These are phyloP conservation scores for Pyrenophora graminea DNA, from an alignment of 2,329 filamentous ascomycete species.

Conservation along the genomic window DNA sequence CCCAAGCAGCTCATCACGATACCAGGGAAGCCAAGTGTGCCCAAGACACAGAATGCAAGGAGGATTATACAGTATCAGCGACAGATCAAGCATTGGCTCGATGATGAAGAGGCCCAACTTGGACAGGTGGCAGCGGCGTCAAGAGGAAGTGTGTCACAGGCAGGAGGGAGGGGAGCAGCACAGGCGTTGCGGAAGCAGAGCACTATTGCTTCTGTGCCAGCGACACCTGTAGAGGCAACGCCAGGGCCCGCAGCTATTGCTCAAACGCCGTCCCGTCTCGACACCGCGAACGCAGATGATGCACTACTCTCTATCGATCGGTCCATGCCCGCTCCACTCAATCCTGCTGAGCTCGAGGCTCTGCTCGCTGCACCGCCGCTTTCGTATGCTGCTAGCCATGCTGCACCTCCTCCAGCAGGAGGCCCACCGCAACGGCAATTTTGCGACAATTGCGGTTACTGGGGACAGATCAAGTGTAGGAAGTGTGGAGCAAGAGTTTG, in stretches of 20 bases:
- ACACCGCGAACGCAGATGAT: constrained; percentile 47
- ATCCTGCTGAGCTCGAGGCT: constrained; percentile 65
- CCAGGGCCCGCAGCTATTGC: constrained; percentile 20
- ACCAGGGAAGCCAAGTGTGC: constrained; percentile 36
- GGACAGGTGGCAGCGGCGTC: constrained; percentile 50
- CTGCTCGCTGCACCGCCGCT: constrained; percentile 68
- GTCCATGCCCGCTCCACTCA: constrained; percentile 61
- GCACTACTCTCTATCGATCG: constrained; percentile 60
- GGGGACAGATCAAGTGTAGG: constrained; percentile 75
- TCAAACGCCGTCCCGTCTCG: constrained; percentile 14
- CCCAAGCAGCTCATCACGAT: constrained; percentile 51
- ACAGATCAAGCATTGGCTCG: constrained; percentile 80
- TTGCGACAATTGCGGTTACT: constrained; percentile 81
- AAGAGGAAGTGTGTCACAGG: constrained; percentile 5
- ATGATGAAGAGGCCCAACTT: constrained; percentile 73
- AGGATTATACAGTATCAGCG: constrained; percentile 80
- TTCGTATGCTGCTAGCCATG: constrained; percentile 67
- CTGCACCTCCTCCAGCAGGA: constrained; percentile 45
- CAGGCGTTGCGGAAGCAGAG: constrained; percentile 29
- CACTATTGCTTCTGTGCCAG: constrained; percentile 30
- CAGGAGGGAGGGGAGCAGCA: constrained; percentile 19
- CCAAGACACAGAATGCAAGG: constrained; percentile 66
- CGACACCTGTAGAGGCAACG: constrained; percentile 34
- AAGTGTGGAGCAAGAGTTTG: constrained; percentile 81
- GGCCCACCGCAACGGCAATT: constrained; percentile 64